Base-by-base conservation (phyloP, 495 filamentous ascomycete species). In the Penicillium ochrochloron region DNA sequence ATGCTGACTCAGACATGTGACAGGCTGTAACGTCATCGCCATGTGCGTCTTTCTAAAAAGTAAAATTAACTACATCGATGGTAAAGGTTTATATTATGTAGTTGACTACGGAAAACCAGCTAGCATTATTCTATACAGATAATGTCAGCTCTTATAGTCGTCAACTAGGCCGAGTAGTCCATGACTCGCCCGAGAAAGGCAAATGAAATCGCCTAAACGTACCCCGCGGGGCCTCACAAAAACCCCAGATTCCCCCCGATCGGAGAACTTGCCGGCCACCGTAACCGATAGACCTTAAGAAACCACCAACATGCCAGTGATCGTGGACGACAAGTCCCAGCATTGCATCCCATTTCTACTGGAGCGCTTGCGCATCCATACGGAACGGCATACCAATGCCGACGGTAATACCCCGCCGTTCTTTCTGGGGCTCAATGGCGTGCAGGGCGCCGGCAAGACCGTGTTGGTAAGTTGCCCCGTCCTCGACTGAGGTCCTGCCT, bases 381-480 rank as follows among this genome's bases (percentile, higher is more conserved):
- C 70, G 42, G 69, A 67, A 51, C 73, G 72, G 54, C 69, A 76
- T 64, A 68, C 74, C 29, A 56, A 72, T 66, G 29, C 59, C 31
- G 57, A 68, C 57, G 67, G 71, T 54, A 75, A 80, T 59, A 73
- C 81, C 61, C 80, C 83, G 53, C 84, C 85, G 34, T 84, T 88
- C 71, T 86, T 88, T 72, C 72, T 89, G 21, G 86, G 86, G 17
- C 66, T 89, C 55, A 88, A 88, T 67, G 86, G 82, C 46, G 80
- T 96, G 17, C 93, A 96, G 75, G 94, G 94, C 53, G 91, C 90
- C 51, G 94, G 94, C 44, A 98, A 98, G 78, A 94, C 93, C 1
- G 94, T 93, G 4, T 82, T 97, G 67, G 93, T 89, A 74, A 70
- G 78, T 60, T 54, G 51, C 51, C 15, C 51, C 51, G 51, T 33